Evolutionary conservation across 768 basidiomycete species (phyloP).

Genomic region (Rhizopogon roseolus): DNA sequence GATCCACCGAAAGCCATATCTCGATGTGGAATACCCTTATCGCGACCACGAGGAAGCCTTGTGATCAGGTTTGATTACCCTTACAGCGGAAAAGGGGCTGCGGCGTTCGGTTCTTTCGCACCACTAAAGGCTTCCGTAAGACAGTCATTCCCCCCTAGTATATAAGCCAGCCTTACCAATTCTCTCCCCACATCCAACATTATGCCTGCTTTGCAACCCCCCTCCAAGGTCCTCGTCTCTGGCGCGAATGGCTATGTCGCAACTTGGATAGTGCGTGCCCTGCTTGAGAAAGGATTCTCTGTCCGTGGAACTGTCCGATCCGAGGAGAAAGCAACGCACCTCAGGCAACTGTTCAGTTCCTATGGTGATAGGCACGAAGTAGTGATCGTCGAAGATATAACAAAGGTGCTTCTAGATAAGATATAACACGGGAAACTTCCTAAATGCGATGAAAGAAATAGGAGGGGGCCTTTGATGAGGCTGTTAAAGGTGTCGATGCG

Average conservation of each 20-base stretch:
- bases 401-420: slow-evolving; percentile 25
- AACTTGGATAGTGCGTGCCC: slow-evolving; percentile 47
- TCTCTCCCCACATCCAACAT: too few relatives aligned
- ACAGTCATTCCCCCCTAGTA: too few relatives aligned
- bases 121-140: too few relatives aligned
- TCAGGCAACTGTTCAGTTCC: slow-evolving; percentile 47
- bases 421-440: neutral
- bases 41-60: too few relatives aligned
- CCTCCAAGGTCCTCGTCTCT: slow-evolving; percentile 25
- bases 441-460: slow-evolving; percentile 12
- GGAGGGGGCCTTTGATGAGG: slow-evolving; percentile 74
- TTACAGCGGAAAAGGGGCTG: too few relatives aligned
- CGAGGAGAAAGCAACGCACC: slow-evolving; percentile 50
- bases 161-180: too few relatives aligned
- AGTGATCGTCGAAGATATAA: slow-evolving; percentile 68
- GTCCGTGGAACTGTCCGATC: slow-evolving; percentile 69
- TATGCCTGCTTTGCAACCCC: slow-evolving; percentile 22
- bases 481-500: slow-evolving; percentile 70
- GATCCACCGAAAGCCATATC: too few relatives aligned
- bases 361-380: slow-evolving; percentile 58
- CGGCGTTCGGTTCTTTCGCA: too few relatives aligned
- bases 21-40: too few relatives aligned
- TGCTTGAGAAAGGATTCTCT: slow-evolving; percentile 58
- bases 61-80: too few relatives aligned
- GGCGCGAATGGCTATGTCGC: slow-evolving; percentile 31